Percentiles rank a stretch among this genome's conserved stretches.
phyloP scores from a whole-genome alignment of 1,139 yeast species.

The Blastobotrys proliferans region DNA sequence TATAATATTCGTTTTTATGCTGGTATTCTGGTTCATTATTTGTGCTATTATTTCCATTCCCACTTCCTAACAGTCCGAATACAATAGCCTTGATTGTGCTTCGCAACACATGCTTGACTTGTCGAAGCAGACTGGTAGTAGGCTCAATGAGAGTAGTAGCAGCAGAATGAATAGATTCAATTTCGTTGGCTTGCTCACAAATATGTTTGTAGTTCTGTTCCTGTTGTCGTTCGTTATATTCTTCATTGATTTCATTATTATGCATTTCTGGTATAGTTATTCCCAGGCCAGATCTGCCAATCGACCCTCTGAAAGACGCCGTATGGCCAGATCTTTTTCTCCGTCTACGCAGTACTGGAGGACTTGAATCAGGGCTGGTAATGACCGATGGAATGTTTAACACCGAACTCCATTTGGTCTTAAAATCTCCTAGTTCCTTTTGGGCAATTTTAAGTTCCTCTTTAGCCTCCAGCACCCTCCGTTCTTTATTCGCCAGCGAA shows the following conservation, averaged over 20 bases:
- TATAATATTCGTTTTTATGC: not conserved
- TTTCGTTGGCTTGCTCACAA: constrained; percentile 9
- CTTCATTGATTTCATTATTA: not conserved
- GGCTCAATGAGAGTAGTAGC: too few species aligned
- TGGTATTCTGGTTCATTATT: too few species aligned
- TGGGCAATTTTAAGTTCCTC: constrained; percentile 31
- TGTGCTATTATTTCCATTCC: too few species aligned
- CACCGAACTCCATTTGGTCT: constrained; percentile 25
- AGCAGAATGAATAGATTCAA: constrained; percentile 5
- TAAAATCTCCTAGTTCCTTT: constrained; percentile 26
- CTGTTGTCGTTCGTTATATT: not conserved
- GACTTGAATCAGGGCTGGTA: not conserved
- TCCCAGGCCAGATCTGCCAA: constrained; percentile 4
- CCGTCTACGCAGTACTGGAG: too few species aligned
- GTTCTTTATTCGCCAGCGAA: constrained; percentile 35
- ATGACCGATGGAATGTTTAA: constrained; percentile 18
- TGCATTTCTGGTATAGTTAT: constrained; percentile 9
- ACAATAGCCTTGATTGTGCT: too few species aligned
- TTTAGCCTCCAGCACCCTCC: constrained; percentile 36
- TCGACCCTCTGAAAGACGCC: constrained; percentile 5
- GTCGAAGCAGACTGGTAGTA: too few species aligned
- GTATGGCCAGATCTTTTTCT: too few species aligned
- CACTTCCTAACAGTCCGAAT: too few species aligned
- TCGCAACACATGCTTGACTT: too few species aligned
- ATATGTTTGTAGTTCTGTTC: constrained; percentile 7